Base-by-base conservation (phyloP, 129 eudicot genomes). In the Flaveria bidentis region DNA sequence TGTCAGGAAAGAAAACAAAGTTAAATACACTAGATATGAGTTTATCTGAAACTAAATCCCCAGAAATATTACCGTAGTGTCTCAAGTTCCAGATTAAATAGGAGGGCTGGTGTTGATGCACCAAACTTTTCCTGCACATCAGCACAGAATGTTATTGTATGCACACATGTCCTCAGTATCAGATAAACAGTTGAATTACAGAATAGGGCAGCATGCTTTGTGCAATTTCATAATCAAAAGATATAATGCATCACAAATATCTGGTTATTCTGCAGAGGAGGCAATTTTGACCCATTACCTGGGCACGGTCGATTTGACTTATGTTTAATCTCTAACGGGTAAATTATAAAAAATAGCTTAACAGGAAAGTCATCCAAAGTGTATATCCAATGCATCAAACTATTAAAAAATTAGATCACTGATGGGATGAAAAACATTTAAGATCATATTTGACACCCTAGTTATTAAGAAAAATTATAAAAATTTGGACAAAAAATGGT, bases 61-160 rank as follows among this genome's bases (percentile, higher is more conserved):
- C 16, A 11, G 9, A 63, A 23, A 55, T 63, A 63, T 80, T 83
- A 94, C 99, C 99, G 93, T 76, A 94, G 80, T 52, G 99, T 94
- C 75, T 94, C 99, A 44, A 94, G 97, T 80, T 94, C 99, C 39
- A 94, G 87, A 86, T 94, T 94, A 71, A 94, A 94, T 55, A 94
- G 90, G 56, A 94, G 96, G 26, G 92, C 66, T 1, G 99, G 99
- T 71, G 94, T 91, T 76, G 97, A 86, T 55, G 84, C 9, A 73
- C 93, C 94, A 87, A 91, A 94, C 8, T 76, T 86, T 76, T 89
- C 97, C 99, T 94, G 88, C 88, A 82, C 53, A 39, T 17, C 76
- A 36, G 66, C 76, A 52, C 33, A 4, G 66, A 71, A 33, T 52
- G 17, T 17, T 33, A 9, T 17, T 10, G 15, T 50, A 26, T 71